Percentiles rank a stretch among this genome's conserved stretches.
Conservation (phyloP, 441 rosid genomes). For the Pelargonium myrrhifolium region DNA sequence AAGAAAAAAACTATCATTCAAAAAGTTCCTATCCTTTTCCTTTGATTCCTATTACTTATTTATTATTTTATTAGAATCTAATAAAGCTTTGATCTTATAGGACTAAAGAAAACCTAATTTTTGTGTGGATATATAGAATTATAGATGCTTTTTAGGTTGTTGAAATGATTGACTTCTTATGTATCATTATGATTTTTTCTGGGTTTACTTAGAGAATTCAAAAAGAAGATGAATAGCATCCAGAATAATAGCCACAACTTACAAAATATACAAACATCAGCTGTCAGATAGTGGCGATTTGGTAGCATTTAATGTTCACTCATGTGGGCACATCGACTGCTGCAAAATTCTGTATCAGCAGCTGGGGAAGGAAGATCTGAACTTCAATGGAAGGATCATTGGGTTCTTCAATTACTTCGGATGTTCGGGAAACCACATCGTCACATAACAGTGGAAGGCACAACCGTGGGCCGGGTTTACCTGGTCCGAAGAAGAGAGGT, state of each 20-base stretch:
- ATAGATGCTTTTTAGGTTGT: not conserved
- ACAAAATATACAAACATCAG: slow-evolving; percentile 11
- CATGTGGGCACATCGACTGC: slow-evolving; percentile 19
- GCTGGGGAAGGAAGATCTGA: slow-evolving; percentile 17
- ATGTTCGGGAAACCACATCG: slow-evolving; percentile 30
- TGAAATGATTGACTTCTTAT: slow-evolving; percentile 6
- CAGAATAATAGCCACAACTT: not conserved
- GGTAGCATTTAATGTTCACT: slow-evolving; percentile 19
- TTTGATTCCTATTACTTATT: not conserved
- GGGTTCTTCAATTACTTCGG: slow-evolving; percentile 25
- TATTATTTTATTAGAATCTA: not conserved
- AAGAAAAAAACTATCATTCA: not conserved
- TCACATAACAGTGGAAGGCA: slow-evolving; percentile 34
- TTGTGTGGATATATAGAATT: no score
- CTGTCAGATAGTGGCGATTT: slow-evolving; percentile 10
- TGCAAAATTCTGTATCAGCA: slow-evolving; percentile 22
- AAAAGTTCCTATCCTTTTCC: not conserved
- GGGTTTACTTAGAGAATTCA: slow-evolving; percentile 24
- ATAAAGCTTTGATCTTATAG: not conserved
- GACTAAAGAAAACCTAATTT: not conserved
- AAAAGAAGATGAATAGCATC: slow-evolving; percentile 15
- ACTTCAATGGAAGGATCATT: slow-evolving; percentile 41
- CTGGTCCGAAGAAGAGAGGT: slow-evolving; percentile 75
- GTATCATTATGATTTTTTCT: slow-evolving; percentile 4
- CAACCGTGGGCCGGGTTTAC: slow-evolving; percentile 36